Conservation (phyloP, 73 alveolate genomes). For the Durusdinium trenchii region DNA sequence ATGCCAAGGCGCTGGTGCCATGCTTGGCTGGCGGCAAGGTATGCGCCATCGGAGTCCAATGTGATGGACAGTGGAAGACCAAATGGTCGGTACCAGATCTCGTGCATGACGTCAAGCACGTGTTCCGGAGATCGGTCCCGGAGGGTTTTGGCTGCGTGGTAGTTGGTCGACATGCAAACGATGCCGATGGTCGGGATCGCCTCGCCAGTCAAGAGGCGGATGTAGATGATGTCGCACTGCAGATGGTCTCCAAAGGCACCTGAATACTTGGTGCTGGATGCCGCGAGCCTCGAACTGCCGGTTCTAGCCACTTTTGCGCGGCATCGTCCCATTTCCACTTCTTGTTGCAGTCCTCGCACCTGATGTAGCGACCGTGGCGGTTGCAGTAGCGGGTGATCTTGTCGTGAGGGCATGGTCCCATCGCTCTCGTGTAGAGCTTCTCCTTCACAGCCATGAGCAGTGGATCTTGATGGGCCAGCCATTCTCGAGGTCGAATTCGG, state of each 20-base stretch:
- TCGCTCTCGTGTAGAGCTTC: not conserved
- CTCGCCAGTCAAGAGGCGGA: not conserved
- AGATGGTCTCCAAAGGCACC: slow-evolving; percentile 5
- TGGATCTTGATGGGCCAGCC: slow-evolving; percentile 29
- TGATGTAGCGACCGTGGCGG: slow-evolving; percentile 14
- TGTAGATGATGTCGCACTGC: slow-evolving; percentile 30
- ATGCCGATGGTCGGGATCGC: slow-evolving; percentile 7
- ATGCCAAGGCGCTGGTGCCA: slow-evolving; percentile 31
- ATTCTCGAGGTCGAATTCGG: not conserved
- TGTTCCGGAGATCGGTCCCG: not conserved
- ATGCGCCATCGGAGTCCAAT: slow-evolving; percentile 4
- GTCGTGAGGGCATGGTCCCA: not conserved
- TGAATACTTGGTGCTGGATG: too few relatives aligned
- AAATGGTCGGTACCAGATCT: slow-evolving; percentile 46
- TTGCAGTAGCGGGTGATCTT: not conserved
- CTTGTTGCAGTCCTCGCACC: slow-evolving; percentile 1
- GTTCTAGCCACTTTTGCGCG: not conserved
- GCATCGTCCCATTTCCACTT: not conserved
- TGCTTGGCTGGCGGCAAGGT: not conserved
- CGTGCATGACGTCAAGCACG: not conserved
- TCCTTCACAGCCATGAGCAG: not conserved
- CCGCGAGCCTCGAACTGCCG: not conserved
- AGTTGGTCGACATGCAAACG: not conserved
- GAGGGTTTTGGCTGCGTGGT: slow-evolving; percentile 33
- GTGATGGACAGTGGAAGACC: not conserved